These are phyloP conservation scores for Eimeria nieschulzi DNA, from an alignment of 169 alveolate species.

Conservation along the genomic window DNA sequence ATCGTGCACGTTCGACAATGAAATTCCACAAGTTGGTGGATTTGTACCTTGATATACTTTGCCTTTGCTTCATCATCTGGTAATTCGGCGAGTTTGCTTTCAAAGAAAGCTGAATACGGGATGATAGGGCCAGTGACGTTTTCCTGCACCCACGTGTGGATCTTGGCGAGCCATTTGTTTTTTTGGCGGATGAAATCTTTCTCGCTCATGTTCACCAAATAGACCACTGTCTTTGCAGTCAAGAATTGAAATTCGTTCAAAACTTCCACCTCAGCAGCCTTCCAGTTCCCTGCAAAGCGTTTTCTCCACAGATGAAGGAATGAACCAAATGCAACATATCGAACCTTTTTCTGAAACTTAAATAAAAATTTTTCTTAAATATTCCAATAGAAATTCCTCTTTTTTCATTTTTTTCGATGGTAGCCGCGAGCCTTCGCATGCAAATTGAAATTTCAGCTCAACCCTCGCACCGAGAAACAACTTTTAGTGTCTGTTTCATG, in stretches of 20 bases:
- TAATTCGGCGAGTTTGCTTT: constrained; percentile 90
- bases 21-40: not conserved
- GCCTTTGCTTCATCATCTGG: constrained; percentile 89
- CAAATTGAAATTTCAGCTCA: too few species aligned
- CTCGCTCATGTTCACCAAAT: constrained; percentile 95
- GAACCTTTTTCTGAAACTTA: too few species aligned
- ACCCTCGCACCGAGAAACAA: too few species aligned
- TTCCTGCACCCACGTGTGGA: constrained; percentile 96
- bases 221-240: constrained; percentile 99
- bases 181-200: constrained; percentile 96
- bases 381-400: too few species aligned
- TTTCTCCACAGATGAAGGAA: not conserved
- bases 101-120: constrained; percentile 98
- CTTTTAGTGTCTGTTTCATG: too few species aligned
- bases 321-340: not conserved
- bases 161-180: constrained; percentile 96
- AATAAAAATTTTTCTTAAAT: too few species aligned
- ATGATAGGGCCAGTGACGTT: constrained; percentile 98
- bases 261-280: constrained; percentile 77
- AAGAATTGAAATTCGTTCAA: constrained; percentile 90
- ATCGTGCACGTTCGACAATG: too few species aligned
- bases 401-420: too few species aligned
- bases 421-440: too few species aligned
- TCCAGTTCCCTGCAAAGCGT: constrained; percentile 74
- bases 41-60: constrained; percentile 80